These are phyloP conservation scores for Bimuria novae-zelandiae DNA, from an alignment of 2,329 filamentous ascomycete genomes.

Conservation along the genomic window DNA sequence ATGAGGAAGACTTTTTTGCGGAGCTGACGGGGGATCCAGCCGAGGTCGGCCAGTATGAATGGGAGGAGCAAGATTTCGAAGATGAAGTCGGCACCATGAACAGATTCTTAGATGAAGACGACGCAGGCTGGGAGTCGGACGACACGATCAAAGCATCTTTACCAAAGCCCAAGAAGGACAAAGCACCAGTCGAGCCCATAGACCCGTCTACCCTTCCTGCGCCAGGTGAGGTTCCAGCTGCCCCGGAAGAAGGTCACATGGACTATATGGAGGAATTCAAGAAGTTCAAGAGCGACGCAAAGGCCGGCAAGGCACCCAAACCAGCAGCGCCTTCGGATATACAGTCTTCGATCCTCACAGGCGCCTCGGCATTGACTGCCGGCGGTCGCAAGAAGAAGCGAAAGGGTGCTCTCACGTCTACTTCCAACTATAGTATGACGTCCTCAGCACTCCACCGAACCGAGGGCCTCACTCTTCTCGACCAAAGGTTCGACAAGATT, in stretches of 20 bases:
- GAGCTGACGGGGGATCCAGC: slow-evolving; percentile 69
- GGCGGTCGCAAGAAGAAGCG: slow-evolving; percentile 89
- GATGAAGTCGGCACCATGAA: slow-evolving; percentile 47
- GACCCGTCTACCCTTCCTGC: slow-evolving; percentile 49
- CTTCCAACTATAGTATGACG: slow-evolving; percentile 88
- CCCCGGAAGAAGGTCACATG: slow-evolving; percentile 60
- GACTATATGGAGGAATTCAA: slow-evolving; percentile 93
- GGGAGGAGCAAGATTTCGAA: slow-evolving; percentile 63
- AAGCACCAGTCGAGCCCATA: slow-evolving; percentile 51
- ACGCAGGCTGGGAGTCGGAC: slow-evolving; percentile 94
- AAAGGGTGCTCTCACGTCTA: slow-evolving; percentile 88
- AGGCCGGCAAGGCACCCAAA: slow-evolving; percentile 51
- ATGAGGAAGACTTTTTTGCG: slow-evolving; percentile 81
- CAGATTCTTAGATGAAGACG: slow-evolving; percentile 61
- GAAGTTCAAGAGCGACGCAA: slow-evolving; percentile 84
- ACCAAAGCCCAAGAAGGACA: slow-evolving; percentile 33
- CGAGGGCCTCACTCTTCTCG: slow-evolving; percentile 81
- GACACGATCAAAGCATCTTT: slow-evolving; percentile 73
- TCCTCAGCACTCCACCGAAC: slow-evolving; percentile 86
- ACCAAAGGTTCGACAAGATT: slow-evolving; percentile 87
- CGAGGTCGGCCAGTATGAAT: slow-evolving; percentile 80
- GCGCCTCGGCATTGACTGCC: slow-evolving; percentile 67
- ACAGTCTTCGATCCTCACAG: slow-evolving; percentile 71
- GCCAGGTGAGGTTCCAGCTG: slow-evolving; percentile 38
- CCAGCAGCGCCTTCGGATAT: slow-evolving; percentile 63